Evolutionary conservation across 345 rosid genomes (phyloP), one percentile per base, ranked within the genome.

Genomic region (Eucalyptus sp.): DNA sequence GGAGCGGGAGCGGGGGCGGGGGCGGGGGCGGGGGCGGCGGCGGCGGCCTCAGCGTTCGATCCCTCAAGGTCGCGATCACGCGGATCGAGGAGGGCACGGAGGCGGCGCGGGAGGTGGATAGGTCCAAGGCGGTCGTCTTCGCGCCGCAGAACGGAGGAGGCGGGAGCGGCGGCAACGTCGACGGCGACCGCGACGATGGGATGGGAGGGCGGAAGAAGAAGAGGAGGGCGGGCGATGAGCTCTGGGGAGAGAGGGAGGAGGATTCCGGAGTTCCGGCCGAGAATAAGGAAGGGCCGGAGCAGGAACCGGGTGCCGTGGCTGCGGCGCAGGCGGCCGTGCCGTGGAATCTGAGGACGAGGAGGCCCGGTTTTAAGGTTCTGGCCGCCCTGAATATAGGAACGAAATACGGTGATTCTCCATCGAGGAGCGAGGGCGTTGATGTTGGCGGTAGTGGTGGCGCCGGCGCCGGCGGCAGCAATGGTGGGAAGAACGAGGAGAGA

Each of bases 291-390:
- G 88, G 91, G 52, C 81, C 90, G 90, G 91, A 90, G 54, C 87
- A 25, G 88, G 89, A 91, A 88, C 90, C 88, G 48, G 90, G 37
- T 7, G 76, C 90, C 76, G 93, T n/a, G 87, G 93, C 89, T 88
- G 91, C 86, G 41, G 89, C 80, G 20, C 51, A 22, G 89, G 76
- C 41, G 76, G 62, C 46, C 16, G 90, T 91, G 90, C 98, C 97
- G 58, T 97, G 98, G 98, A 97, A 96, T 91, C 93, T 97, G 89
- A 91, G 98, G 86, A 97, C 95, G 49, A 94, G 97, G 88, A 94
- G 95, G 89, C 93, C 94, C 2, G 93, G 94, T 10, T 93, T 95
- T 66, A 95, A 95, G 90, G 94, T 92, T 43, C 94, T 95, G 85
- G 22, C 91, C 41, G 88, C 80, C 14, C 92, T 90, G 44, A 52